Evolutionary conservation across 1,139 yeast species (phyloP).

Genomic region (Blastobotrys arbuscula): DNA sequence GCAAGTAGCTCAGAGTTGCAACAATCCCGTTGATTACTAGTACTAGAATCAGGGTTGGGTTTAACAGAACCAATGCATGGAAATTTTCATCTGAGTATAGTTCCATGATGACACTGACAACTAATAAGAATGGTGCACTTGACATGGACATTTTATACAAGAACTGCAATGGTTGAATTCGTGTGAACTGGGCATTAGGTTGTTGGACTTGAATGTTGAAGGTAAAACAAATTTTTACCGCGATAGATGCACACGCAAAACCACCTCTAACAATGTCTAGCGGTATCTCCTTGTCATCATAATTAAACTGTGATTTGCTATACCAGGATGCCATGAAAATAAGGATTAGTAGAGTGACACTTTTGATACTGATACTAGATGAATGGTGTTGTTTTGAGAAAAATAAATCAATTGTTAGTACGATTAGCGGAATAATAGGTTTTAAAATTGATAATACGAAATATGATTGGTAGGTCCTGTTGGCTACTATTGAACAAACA

Average conservation of each 20-base stretch:
- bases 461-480: neutral
- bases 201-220: neutral
- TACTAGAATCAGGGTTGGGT: slow-evolving; percentile 12
- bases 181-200: neutral
- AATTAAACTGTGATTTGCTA: neutral
- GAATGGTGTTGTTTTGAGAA: neutral
- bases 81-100: neutral
- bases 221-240: neutral
- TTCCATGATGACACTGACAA: neutral
- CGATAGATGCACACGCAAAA: neutral
- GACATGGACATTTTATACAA: neutral
- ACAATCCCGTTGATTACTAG: slow-evolving; percentile 25
- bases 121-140: neutral
- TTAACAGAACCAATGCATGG: neutral
- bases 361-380: too few species aligned
- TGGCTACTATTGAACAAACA: neutral
- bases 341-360: too few species aligned
- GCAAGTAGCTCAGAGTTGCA: slow-evolving; percentile 26
- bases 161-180: neutral
- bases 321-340: too few species aligned
- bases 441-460: neutral
- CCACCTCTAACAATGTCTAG: neutral
- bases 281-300: neutral
- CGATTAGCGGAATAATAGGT: neutral
- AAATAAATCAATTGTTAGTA: neutral